Evolutionary conservation across 208 protist genomes (phyloP).

Genomic region (Borovskyia barvae): DNA sequence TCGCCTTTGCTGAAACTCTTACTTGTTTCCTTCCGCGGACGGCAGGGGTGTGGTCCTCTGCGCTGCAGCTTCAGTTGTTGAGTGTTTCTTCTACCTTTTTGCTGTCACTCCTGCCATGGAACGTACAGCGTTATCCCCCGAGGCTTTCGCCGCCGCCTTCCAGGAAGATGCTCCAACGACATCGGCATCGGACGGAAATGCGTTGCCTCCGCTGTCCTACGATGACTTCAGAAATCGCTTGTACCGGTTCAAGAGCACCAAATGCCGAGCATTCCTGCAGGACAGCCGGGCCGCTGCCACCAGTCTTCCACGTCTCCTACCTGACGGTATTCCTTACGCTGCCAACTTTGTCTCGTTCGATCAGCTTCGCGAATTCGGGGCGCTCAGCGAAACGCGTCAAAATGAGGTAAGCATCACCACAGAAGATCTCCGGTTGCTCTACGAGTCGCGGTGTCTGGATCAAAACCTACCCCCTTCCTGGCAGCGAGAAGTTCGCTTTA

Average conservation of each 20-base stretch:
- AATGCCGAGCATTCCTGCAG: conserved; percentile 66
- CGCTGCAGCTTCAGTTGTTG: too few species aligned
- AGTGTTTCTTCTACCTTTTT: too few species aligned
- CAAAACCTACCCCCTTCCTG: conserved; percentile 75
- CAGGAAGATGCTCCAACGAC: too few species aligned
- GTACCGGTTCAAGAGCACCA: conserved; percentile 73
- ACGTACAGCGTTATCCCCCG: too few species aligned
- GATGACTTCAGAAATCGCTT: conserved; percentile 32
- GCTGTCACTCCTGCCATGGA: too few species aligned
- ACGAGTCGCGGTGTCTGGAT: conserved; percentile 87
- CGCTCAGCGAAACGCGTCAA: conserved; percentile 35
- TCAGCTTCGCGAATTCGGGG: conserved; percentile 61
- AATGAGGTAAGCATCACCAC: conserved; percentile 74
- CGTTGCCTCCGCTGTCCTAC: too few species aligned
- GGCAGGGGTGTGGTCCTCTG: too few species aligned
- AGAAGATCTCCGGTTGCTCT: conserved; percentile 77
- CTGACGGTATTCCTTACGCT: conserved; percentile 80
- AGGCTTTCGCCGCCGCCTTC: too few species aligned
- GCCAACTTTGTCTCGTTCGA: conserved; percentile 90
- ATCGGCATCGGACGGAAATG: too few species aligned
- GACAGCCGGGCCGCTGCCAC: conserved; percentile 38
- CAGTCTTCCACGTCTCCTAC: conserved; percentile 70
- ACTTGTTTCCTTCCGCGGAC: too few species aligned
- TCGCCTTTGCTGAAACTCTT: too few species aligned
- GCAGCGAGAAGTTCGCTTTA: conserved; percentile 90